Conservation (phyloP, 2,329 filamentous ascomycete genomes). For the Talaromyces sp. region DNA sequence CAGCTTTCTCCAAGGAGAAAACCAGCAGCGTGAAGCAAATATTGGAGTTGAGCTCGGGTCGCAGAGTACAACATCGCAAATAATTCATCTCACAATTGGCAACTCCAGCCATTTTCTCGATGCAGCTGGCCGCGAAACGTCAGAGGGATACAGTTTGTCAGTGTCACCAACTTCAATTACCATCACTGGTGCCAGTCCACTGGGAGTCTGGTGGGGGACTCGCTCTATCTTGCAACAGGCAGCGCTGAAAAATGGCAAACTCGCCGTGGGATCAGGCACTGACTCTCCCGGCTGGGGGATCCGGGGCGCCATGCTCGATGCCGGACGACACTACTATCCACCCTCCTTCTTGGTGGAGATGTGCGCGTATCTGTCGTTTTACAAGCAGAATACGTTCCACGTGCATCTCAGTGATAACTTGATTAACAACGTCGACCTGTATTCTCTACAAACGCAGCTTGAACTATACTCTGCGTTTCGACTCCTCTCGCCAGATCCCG, state of each 20-base stretch:
- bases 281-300: conserved; percentile 48
- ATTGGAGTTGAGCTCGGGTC: not conserved
- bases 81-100: conserved; percentile 45
- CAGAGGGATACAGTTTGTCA: conserved; percentile 46
- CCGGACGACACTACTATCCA: conserved; percentile 49
- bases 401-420: conserved; percentile 52
- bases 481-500: conserved; percentile 43
- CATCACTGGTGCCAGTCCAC: conserved; percentile 46
- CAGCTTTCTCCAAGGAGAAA: conserved; percentile 15
- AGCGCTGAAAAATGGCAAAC: conserved; percentile 29
- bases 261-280: conserved; percentile 38
- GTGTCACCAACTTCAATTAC: conserved; percentile 36
- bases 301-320: conserved; percentile 47
- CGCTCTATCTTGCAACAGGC: conserved; percentile 48
- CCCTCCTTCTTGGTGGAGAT: conserved; percentile 48
- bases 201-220: conserved; percentile 52
- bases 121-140: conserved; percentile 41
- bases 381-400: conserved; percentile 54
- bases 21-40: conserved; percentile 4
- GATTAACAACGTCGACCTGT: conserved; percentile 40
- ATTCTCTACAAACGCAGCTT: conserved; percentile 39
- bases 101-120: conserved; percentile 37
- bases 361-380: conserved; percentile 53
- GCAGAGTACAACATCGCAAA: not conserved
- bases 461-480: conserved; percentile 49